These are phyloP conservation scores for Knoxdaviesia proteae DNA, from an alignment of 2,329 filamentous ascomycete species.

Conservation along the genomic window DNA sequence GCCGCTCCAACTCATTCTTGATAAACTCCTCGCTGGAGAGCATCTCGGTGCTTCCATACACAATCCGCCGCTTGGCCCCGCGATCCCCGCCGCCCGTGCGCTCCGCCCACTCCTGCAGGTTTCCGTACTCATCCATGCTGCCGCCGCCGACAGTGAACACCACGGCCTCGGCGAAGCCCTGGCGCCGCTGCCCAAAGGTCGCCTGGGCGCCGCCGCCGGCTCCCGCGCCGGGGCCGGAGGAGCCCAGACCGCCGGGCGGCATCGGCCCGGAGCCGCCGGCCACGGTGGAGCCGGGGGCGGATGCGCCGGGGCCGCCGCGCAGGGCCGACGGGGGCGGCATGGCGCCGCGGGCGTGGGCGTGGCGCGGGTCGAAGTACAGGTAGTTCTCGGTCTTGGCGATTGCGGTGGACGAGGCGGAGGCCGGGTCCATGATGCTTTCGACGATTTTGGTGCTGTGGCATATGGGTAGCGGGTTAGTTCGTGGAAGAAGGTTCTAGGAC, in stretches of 20 bases:
- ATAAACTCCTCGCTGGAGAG: conserved; percentile 50
- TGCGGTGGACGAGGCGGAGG: conserved; percentile 70
- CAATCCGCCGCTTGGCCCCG: conserved; percentile 50
- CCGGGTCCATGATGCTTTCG: conserved; percentile 93
- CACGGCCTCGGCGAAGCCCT: conserved; percentile 75
- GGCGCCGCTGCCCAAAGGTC: conserved; percentile 75
- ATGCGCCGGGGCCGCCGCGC: conserved; percentile 20
- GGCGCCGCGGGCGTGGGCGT: conserved; percentile 77
- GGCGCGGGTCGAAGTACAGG: conserved; percentile 90
- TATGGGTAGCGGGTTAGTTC: neutral
- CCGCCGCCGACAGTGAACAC: conserved; percentile 93
- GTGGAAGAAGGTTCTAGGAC: neutral
- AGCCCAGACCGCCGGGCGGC: conserved; percentile 25
- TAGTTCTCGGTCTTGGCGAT: conserved; percentile 95
- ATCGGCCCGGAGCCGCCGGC: too few relatives aligned
- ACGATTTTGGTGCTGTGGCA: conserved; percentile 60
- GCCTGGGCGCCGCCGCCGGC: conserved; percentile 47
- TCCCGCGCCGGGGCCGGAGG: conserved; percentile 18
- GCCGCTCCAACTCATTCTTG: conserved; percentile 36
- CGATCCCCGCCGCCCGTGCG: conserved; percentile 43
- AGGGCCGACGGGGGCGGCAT: conserved; percentile 60
- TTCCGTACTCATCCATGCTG: conserved; percentile 97
- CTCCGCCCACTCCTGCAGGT: conserved; percentile 86
- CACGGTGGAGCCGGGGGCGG: conserved; percentile 6
- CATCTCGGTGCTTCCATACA: conserved; percentile 85